A percentile compares a stretch with the other conserved stretches of the same genome.
Evolutionary conservation across 2,329 filamentous ascomycete species (phyloP).

Genomic region (Venturia effusa): DNA sequence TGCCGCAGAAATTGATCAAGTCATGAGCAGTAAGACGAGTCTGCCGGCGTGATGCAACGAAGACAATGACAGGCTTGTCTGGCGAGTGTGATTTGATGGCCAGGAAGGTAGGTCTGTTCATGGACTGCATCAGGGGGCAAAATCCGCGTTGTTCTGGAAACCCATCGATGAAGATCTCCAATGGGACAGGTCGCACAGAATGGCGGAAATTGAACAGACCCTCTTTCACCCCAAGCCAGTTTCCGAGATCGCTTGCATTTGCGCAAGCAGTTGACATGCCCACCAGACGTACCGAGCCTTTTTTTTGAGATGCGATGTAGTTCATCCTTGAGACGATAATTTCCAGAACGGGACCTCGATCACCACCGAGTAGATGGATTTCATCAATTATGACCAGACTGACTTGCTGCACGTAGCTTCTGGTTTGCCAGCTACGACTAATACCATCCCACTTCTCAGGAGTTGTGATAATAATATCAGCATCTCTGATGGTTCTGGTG

Average conservation of each 20-base stretch:
- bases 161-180: conserved; percentile 95
- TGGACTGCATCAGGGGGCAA: conserved; percentile 96
- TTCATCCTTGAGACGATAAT: conserved; percentile 95
- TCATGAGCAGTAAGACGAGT: conserved; percentile 93
- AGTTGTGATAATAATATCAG: conserved; percentile 95
- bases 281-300: conserved; percentile 76
- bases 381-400: conserved; percentile 97
- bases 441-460: conserved; percentile 99
- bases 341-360: conserved; percentile 93
- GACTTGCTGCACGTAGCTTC: conserved; percentile 90
- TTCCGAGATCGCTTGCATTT: conserved; percentile 85
- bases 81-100: conserved; percentile 96
- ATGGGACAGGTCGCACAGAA: conserved; percentile 86
- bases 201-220: conserved; percentile 94
- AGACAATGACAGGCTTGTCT: conserved; percentile 94
- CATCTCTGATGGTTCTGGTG: conserved; percentile 86
- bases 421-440: conserved; percentile 94
- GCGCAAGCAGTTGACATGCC: conserved; percentile 99
- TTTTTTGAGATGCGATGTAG: conserved; percentile 91
- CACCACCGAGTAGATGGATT: conserved; percentile 92
- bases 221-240: conserved; percentile 95
- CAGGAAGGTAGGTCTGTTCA: conserved; percentile 94
- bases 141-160: conserved; percentile 94
- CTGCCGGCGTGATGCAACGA: conserved; percentile 89
- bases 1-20: conserved; percentile 91